These are phyloP conservation scores for Rhodotorula mucilaginosa DNA, from an alignment of 1,284 basidiomycete genomes.

Conservation along the genomic window DNA sequence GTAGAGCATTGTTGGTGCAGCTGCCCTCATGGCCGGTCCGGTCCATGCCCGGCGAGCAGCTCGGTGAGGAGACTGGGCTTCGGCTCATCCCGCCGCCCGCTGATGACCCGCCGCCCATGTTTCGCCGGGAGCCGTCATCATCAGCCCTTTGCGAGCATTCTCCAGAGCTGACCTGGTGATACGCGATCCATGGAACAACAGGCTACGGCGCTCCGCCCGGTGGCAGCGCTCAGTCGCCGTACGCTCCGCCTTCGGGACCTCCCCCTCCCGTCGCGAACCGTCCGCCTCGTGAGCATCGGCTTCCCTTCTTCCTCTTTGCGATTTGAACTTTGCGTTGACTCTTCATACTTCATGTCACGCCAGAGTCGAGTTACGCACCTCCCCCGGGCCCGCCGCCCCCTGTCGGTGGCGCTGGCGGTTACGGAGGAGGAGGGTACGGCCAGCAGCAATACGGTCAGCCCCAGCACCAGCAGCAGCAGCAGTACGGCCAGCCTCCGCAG, in stretches of 20 bases:
- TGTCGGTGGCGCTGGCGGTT: too few relatives aligned
- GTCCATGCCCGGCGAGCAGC: too few relatives aligned
- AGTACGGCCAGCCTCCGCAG: neutral
- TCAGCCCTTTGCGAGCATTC: too few relatives aligned
- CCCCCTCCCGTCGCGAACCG: constrained; percentile 1
- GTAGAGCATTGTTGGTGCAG: too few relatives aligned
- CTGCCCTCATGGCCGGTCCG: too few relatives aligned
- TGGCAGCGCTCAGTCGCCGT: neutral
- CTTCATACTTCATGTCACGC: neutral
- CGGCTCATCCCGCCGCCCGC: too few relatives aligned
- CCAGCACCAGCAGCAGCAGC: constrained; percentile 8
- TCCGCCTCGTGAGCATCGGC: neutral
- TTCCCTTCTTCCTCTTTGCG: neutral
- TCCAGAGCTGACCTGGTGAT: too few relatives aligned
- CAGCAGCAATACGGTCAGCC: constrained; percentile 8
- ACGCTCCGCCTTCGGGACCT: constrained; percentile 12
- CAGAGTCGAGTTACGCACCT: constrained; percentile 6
- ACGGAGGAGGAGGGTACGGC: neutral
- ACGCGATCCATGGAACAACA: too few relatives aligned
- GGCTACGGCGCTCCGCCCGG: neutral
- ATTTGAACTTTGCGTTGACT: neutral
- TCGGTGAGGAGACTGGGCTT: too few relatives aligned
- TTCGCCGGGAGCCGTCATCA: too few relatives aligned
- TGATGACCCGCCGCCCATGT: too few relatives aligned
- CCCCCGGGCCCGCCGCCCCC: constrained; percentile 14